Evolutionary conservation across 1,139 yeast genomes (phyloP).

Genomic region (Yamadazyma triangularis): DNA sequence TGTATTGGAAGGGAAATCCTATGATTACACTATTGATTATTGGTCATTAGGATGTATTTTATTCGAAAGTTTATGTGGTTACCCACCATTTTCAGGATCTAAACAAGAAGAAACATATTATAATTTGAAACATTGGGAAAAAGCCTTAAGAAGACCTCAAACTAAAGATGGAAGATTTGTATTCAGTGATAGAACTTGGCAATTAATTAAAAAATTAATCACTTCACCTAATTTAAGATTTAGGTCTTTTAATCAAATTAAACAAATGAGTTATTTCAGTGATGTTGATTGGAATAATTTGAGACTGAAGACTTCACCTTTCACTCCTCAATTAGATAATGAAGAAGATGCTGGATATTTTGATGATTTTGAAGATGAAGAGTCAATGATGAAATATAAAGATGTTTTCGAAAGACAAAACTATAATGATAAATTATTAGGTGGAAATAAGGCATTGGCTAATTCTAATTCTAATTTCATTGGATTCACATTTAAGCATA

Average conservation of each 20-base stretch:
- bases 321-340: slow-evolving; percentile 92
- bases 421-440: slow-evolving; percentile 78
- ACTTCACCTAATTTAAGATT: slow-evolving; percentile 76
- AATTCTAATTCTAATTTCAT: slow-evolving; percentile 53
- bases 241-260: slow-evolving; percentile 75
- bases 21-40: slow-evolving; percentile 95
- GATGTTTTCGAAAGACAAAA: slow-evolving; percentile 91
- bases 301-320: slow-evolving; percentile 78
- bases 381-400: slow-evolving; percentile 95
- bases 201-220: slow-evolving; percentile 69
- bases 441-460: slow-evolving; percentile 37
- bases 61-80: slow-evolving; percentile 90
- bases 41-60: slow-evolving; percentile 97
- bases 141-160: slow-evolving; percentile 83
- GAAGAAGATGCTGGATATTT: slow-evolving; percentile 99
- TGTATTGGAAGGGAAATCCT: slow-evolving; percentile 88
- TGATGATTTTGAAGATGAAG: slow-evolving; percentile 95
- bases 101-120: slow-evolving; percentile 93
- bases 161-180: slow-evolving; percentile 89
- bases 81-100: slow-evolving; percentile 95
- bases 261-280: slow-evolving; percentile 72
- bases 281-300: slow-evolving; percentile 77
- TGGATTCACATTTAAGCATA: slow-evolving; percentile 95
- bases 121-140: slow-evolving; percentile 90
- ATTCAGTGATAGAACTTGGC: slow-evolving; percentile 97